A percentile compares a stretch with the other conserved stretches of the same genome.
Conservation (phyloP, 805 yeast species). For the Clavispora santaluciae region DNA sequence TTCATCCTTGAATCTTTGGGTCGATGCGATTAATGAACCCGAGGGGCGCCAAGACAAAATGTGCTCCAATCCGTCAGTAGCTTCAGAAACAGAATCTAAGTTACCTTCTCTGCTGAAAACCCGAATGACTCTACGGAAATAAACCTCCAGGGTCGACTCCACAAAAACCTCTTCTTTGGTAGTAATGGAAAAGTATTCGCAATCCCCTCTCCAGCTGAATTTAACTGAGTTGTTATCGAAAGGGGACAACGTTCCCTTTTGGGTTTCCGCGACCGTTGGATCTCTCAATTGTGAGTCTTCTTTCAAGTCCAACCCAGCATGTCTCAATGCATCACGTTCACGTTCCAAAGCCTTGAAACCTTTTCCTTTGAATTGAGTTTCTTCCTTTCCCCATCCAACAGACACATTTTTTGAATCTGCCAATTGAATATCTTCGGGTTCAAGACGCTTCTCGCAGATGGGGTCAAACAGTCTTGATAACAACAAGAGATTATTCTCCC, state of each 20-base stretch:
- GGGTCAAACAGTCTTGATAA: conserved; percentile 79
- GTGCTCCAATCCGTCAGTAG: conserved; percentile 77
- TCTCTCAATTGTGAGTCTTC: conserved; percentile 60
- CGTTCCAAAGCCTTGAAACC: conserved; percentile 82
- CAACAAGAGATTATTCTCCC: conserved; percentile 54
- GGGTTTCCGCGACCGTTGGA: conserved; percentile 79
- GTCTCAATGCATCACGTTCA: conserved; percentile 46
- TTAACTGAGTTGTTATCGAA: conserved; percentile 46
- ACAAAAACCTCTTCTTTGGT: conserved; percentile 49
- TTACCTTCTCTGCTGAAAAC: conserved; percentile 77
- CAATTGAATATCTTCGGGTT: conserved; percentile 54
- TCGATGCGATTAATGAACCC: conserved; percentile 79
- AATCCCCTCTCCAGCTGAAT: conserved; percentile 95
- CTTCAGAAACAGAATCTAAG: conserved; percentile 80
- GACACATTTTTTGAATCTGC: conserved; percentile 76
- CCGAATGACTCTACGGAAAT: conserved; percentile 70
- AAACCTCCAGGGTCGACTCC: conserved; percentile 32
- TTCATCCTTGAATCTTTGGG: conserved; percentile 59
- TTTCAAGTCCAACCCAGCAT: conserved; percentile 66
- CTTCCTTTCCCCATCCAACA: conserved; percentile 98
- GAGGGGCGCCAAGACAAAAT: conserved; percentile 84
- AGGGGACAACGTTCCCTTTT: conserved; percentile 57
- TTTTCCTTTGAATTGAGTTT: conserved; percentile 92
- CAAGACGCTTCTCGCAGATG: conserved; percentile 57
- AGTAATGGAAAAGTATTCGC: conserved; percentile 72